Base-by-base conservation (phyloP, 345 rosid species). In the Sisymbrium altissimum region DNA sequence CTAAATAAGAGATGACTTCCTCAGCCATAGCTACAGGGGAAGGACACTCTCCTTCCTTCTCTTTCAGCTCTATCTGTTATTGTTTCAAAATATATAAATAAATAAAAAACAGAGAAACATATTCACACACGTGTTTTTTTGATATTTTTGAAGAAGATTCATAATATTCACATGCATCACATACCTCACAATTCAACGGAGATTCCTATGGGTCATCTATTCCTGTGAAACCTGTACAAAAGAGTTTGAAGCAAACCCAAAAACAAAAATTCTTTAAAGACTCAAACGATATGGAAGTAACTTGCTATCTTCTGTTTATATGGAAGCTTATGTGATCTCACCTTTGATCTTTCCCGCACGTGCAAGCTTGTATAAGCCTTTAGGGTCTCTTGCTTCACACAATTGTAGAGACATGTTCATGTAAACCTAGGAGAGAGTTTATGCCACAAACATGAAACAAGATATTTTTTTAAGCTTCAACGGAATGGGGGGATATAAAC, bases 291-390 rank as follows among this genome's bases (percentile, higher is more conserved):
- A 60, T 4, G 18, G 58, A 54, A 19, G 53, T 7, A 29, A 55
- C 4, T 52, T 36, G 33, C 5, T 59, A 13, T 62, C 15, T 29
- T 76, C 14, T 65, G 71, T 56, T 58, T 49, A 29, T 27, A 54
- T 9, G 55, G 12, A 60, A 77, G 69, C 53, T 66, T 59, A 5
- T 60, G 79, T 41, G 21, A 75, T 57, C 49, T 74, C 14, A 88
- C 96, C 96, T 87, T 88, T 94, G 65, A 94, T 89, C 82, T 89
- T 94, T 72, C 95, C 95, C 0, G 91, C 93, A 53, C 96, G 96
- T 4, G 97, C 96, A 46, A 94, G 93, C 88, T 89, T 91, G 85
- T 91, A 91, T 56, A 91, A 82, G 27, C 93, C 98, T 83, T 94
- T 91, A 1, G 91, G 78, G 73, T 94, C 98, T 81, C 98, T 89